These are phyloP conservation scores for Cyclotella cryptica DNA, from an alignment of 108 stramenopile genomes.

Conservation along the genomic window DNA sequence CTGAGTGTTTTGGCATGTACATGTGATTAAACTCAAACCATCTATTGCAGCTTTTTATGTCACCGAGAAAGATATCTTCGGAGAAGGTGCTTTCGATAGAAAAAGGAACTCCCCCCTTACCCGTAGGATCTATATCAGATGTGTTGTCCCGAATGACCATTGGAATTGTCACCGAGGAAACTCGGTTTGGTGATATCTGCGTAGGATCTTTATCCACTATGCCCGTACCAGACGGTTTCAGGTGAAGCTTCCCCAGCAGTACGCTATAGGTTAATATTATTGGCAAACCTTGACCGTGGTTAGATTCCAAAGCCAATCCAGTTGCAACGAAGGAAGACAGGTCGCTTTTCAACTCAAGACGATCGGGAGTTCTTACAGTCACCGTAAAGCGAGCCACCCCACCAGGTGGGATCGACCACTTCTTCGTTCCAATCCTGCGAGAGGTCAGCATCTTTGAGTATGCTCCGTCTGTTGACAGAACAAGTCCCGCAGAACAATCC, in stretches of 20 bases:
- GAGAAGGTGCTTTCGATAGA: slow-evolving; percentile 42
- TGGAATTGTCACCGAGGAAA: slow-evolving; percentile 24
- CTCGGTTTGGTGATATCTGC: neutral
- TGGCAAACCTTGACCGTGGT: slow-evolving; percentile 71
- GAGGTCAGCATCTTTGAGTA: slow-evolving; percentile 27
- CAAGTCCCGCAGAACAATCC: slow-evolving; percentile 48
- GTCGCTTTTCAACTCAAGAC: slow-evolving; percentile 52
- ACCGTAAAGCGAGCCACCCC: slow-evolving; percentile 72
- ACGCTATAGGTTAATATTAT: slow-evolving; percentile 72
- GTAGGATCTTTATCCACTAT: neutral
- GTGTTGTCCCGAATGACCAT: slow-evolving; percentile 19
- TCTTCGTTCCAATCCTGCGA: slow-evolving; percentile 32
- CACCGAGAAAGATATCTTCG: slow-evolving; percentile 42
- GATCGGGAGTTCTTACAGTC: slow-evolving; percentile 55
- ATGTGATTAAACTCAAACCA: slow-evolving; percentile 34
- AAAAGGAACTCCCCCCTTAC: slow-evolving; percentile 16
- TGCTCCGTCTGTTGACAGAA: slow-evolving; percentile 67
- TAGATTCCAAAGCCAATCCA: slow-evolving; percentile 72
- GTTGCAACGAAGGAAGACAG: slow-evolving; percentile 72
- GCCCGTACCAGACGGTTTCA: slow-evolving; percentile 17
- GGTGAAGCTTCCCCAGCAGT: slow-evolving; percentile 66
- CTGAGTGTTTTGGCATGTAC: neutral
- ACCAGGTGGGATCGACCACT: slow-evolving; percentile 73
- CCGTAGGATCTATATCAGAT: neutral
- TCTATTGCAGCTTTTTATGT: slow-evolving; percentile 46